These are phyloP conservation scores for Laburnicola sp. DNA, from an alignment of 2,329 filamentous ascomycete genomes.

Conservation along the genomic window DNA sequence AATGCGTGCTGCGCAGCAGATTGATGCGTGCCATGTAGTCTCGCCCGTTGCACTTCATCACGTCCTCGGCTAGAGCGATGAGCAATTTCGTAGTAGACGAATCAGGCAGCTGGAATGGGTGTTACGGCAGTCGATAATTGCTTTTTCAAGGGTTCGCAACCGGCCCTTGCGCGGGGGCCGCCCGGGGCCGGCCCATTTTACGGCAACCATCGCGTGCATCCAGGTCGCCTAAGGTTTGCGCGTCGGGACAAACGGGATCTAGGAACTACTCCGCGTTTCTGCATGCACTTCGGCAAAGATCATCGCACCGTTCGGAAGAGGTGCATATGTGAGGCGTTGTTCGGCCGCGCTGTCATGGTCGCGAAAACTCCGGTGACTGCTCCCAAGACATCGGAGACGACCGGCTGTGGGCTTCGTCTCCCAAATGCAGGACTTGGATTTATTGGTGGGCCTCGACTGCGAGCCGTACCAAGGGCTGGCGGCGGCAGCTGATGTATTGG, in stretches of 20 bases:
- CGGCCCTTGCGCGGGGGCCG: background rate
- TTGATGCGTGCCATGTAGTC: too few relatives aligned
- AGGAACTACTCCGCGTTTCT: background rate
- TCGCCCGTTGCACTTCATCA: too few relatives aligned
- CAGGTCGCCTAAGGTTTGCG: background rate
- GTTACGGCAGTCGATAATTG: slow-evolving; percentile 4
- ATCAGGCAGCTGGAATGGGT: slow-evolving; percentile 2
- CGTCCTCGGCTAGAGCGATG: background rate
- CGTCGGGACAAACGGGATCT: background rate
- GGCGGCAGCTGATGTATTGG: background rate
- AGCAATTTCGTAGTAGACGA: slow-evolving; percentile 7
- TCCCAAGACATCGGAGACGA: slow-evolving; percentile 24
- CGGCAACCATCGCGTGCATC: slow-evolving; percentile 2
- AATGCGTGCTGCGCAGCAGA: too few relatives aligned
- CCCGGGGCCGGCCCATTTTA: background rate
- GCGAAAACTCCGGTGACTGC: slow-evolving; percentile 12
- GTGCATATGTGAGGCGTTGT: slow-evolving; percentile 3
- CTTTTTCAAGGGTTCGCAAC: background rate
- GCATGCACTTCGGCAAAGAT: background rate
- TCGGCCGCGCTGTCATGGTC: slow-evolving; percentile 12
- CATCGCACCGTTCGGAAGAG: background rate
- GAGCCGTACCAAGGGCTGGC: slow-evolving; percentile 1
- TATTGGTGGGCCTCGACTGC: slow-evolving; percentile 15
- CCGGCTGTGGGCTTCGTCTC: slow-evolving; percentile 23
- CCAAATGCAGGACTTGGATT: slow-evolving; percentile 17